Evolutionary conservation across 805 yeast species (phyloP), one percentile per base, ranked within the genome.

Genomic region (Metschnikowia matae): DNA sequence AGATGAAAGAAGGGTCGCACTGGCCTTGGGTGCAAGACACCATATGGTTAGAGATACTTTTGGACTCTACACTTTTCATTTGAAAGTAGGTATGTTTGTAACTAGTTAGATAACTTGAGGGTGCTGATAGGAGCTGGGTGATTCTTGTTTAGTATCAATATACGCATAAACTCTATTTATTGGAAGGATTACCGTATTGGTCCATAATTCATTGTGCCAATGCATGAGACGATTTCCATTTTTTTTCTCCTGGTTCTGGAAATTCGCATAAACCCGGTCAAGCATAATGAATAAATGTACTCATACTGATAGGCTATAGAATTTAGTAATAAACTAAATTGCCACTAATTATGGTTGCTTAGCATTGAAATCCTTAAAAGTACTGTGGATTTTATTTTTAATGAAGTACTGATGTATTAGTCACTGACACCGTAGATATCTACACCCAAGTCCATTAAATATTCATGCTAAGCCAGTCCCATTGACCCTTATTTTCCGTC

Each of bases 401-500:
- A 26, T 10, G 29, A 26, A 26, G 10, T 26, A 33, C n/a, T 33
- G n/a, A 33, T 33, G n/a, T 33, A 33, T 33, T 14, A 33, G n/a
- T 10, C 8, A 14, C 35, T n/a, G 6, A 33, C n/a, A 33, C n/a
- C 14, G n/a, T 11, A 33, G 8, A 32, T 32, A 15, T 31, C 13
- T 39, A 34, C 39, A 38, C 32, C 8, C 18, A 5, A 21, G 6
- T 15, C 11, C n/a, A 36, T 51, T 62, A 76, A 32, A 73, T 54
- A 7, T 71, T 67, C 78, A 74, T 72, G 40, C 74, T 73, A 36
- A 74, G 63, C 79, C 79, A 74, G 53, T 74, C 79, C 79, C 79
- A 74, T 50, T 67, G 70, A 43, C 60, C 60, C 53, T 55, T 56
- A 35, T 46, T 54, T 15, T 52, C 54, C 15, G 54, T 57, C 37